Conservation (phyloP, 768 basidiomycete species). For the Favolaschia claudopus region DNA sequence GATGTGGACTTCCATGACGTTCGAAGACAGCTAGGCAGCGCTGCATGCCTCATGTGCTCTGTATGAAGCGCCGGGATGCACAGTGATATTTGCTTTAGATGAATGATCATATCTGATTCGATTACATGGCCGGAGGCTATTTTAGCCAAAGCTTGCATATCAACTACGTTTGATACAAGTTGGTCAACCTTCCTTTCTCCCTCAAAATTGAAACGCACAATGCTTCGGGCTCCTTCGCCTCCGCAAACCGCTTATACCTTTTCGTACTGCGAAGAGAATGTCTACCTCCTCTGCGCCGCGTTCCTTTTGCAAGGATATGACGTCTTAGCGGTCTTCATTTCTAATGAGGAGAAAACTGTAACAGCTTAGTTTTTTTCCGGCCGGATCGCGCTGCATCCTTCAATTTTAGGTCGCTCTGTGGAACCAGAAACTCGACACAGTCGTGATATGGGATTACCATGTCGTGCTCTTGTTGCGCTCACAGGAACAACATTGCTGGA, state of each 20-base stretch:
- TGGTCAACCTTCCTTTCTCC: conserved; percentile 40
- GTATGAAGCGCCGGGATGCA: conserved; percentile 26
- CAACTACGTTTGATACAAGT: background rate
- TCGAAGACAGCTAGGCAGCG: conserved; percentile 84
- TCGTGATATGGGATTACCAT: conserved; percentile 81
- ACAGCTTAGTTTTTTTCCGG: conserved; percentile 30
- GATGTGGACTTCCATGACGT: conserved; percentile 98
- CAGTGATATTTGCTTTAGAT: too few species aligned
- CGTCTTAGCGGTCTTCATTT: conserved; percentile 66
- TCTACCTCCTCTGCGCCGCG: conserved; percentile 62
- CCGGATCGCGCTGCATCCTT: background rate
- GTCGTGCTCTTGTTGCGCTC: conserved; percentile 64
- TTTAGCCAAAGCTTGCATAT: too few species aligned
- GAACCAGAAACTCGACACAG: conserved; percentile 57
- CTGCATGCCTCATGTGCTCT: conserved; percentile 64
- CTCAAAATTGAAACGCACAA: too few species aligned
- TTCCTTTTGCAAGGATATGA: conserved; percentile 48
- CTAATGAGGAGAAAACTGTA: conserved; percentile 67
- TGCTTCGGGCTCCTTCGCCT: too few species aligned
- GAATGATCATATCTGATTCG: too few species aligned
- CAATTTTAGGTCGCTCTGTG: conserved; percentile 65
- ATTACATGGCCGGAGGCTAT: too few species aligned
- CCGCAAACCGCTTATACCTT: conserved; percentile 59
- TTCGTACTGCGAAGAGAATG: conserved; percentile 78
- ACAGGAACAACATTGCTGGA: conserved; percentile 49